Base-by-base conservation (phyloP, 2,329 filamentous ascomycete genomes). In the Alternaria brassicicola region DNA sequence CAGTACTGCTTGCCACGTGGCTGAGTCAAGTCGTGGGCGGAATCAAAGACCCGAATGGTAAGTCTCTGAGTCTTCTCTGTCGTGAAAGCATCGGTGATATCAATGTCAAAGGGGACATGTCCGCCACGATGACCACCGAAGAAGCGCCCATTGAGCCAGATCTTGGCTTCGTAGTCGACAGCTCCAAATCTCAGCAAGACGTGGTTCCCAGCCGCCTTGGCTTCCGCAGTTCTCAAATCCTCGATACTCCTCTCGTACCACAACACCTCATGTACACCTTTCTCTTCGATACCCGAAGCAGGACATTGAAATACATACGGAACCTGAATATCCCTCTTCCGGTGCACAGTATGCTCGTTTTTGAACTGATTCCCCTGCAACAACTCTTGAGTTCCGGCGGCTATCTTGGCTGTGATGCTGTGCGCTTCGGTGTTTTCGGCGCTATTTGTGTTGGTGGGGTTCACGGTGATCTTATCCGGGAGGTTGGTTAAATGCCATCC, bases 1-100 rank as follows among this genome's bases (percentile, higher is more conserved):
- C 86, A 88, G 67, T 87, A 88, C 73, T 90, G 88, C 72, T 90
- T 90, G 0, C 88, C 88, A 30, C 88, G 80, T 1, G 86, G 88
- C 71, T 90, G 88, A 0, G 84, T 83, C 7, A 89, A 76, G 59
- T 90, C 88, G 58, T 83, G 84, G 0, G 87, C 85, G 0, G 87
- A 89, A 72, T 90, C 88, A 36, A 83, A 84, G 0, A 89, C 84
- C 3, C 88, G 80, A 3, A 89, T 52, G 0, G 84, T 86, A 4
- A 90, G 68, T 19, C 66, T 55, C n/a, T 70, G 62, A 3, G 61
- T 54, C 6, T 45, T 48, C 8, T 64, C 63, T 2, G 36, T 39
- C 12, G 33, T 58, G 33, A 77, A 73, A 68, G 66, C 61, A 68
- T 86, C 84, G 1, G 84, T 86, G 19, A 87, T 73, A 62, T 88